Percentiles rank a stretch among this genome's conserved stretches.
Conservation (phyloP, 805 yeast species). For the Myxozyma monticola region DNA sequence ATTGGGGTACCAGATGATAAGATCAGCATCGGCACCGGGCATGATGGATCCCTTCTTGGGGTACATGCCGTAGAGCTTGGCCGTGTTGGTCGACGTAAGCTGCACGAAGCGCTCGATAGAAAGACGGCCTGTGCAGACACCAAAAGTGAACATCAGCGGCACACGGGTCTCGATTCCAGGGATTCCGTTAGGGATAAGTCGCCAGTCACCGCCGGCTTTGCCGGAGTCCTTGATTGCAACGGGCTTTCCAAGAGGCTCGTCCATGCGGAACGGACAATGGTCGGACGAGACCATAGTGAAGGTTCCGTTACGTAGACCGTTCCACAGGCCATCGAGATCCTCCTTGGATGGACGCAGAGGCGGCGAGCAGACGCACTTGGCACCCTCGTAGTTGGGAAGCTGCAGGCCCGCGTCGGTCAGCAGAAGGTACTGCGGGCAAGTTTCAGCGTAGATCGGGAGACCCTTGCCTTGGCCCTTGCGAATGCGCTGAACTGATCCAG, state of each 20-base stretch:
- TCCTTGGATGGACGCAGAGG: slow-evolving; percentile 47
- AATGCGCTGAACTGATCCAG: slow-evolving; percentile 46
- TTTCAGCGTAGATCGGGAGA: slow-evolving; percentile 50
- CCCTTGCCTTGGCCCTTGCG: slow-evolving; percentile 46
- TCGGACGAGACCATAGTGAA: slow-evolving; percentile 50
- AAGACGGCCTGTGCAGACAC: slow-evolving; percentile 47
- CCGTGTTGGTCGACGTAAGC: slow-evolving; percentile 49
- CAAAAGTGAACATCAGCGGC: slow-evolving; percentile 46
- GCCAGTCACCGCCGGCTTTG: slow-evolving; percentile 32
- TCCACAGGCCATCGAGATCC: slow-evolving; percentile 51
- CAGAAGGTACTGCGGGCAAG: slow-evolving; percentile 54
- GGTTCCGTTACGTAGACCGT: slow-evolving; percentile 49
- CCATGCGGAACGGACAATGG: slow-evolving; percentile 50
- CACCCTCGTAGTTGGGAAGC: slow-evolving; percentile 47
- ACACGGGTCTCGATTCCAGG: slow-evolving; percentile 53
- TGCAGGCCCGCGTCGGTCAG: slow-evolving; percentile 45
- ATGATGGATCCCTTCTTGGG: slow-evolving; percentile 46
- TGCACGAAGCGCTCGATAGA: slow-evolving; percentile 50
- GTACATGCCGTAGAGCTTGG: slow-evolving; percentile 48
- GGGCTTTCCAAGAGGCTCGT: slow-evolving; percentile 46
- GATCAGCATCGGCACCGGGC: slow-evolving; percentile 52
- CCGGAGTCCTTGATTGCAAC: slow-evolving; percentile 36
- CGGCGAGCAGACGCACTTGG: slow-evolving; percentile 54
- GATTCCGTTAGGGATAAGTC: slow-evolving; percentile 49
- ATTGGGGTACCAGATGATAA: slow-evolving; percentile 51